These are phyloP conservation scores for Sarocladium strictum DNA, from an alignment of 2,329 filamentous ascomycete species.

Conservation along the genomic window DNA sequence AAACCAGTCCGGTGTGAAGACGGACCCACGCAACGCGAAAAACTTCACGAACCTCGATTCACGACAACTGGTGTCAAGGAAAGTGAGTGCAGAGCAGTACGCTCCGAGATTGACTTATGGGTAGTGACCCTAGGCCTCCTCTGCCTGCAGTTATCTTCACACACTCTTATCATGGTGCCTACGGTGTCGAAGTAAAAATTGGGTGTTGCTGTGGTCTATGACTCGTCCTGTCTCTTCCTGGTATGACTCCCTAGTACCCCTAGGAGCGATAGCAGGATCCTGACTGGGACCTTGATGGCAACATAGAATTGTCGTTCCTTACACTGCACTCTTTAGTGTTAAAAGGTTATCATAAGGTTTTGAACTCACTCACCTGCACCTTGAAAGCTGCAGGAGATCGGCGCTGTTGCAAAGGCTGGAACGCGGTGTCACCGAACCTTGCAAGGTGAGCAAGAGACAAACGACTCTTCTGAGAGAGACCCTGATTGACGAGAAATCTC, in stretches of 20 bases:
- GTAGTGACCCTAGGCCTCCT: not conserved
- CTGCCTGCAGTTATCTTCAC: not conserved
- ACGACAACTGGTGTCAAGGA: not conserved
- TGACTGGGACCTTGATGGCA: not conserved
- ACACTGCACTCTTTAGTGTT: not conserved
- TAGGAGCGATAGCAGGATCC: not conserved
- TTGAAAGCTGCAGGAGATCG: not conserved
- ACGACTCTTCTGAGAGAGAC: not conserved
- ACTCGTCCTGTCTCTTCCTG: not conserved
- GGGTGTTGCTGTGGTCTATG: not conserved
- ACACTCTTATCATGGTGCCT: not conserved
- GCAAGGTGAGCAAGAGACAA: not conserved
- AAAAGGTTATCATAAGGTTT: not conserved
- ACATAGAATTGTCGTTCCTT: not conserved
- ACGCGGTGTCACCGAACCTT: not conserved
- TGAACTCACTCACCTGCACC: not conserved
- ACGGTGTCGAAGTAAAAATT: not conserved
- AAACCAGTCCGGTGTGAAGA: not conserved
- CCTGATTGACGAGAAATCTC: slow-evolving; percentile 4
- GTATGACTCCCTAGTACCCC: not conserved
- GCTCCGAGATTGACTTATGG: not conserved
- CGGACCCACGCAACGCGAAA: slow-evolving; percentile 10
- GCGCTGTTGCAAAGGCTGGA: not conserved
- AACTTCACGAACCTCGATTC: not conserved
- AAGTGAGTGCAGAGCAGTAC: not conserved